Conservation (phyloP, 345 rosid species). For the Salix viminalis region DNA sequence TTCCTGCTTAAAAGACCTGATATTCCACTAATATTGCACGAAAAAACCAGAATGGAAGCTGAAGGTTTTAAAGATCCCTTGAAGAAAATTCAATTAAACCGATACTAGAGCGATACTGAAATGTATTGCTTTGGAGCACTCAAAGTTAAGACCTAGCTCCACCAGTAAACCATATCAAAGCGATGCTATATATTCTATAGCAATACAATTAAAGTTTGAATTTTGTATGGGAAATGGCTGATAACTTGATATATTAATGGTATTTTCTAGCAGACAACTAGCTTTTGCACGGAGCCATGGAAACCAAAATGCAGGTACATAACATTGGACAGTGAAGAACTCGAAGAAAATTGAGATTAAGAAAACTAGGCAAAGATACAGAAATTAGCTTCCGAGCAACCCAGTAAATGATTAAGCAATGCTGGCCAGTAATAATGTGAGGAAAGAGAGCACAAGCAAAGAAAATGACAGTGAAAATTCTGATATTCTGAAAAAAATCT, state of each 20-base stretch:
- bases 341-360: not conserved
- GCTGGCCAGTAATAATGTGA: slow-evolving; percentile 1
- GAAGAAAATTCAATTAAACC: not conserved
- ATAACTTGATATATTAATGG: not conserved
- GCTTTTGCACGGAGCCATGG: not conserved
- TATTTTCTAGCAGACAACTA: slow-evolving; percentile 1
- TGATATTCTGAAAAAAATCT: not conserved
- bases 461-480: not conserved
- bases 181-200: no score
- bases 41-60: not conserved
- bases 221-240: not conserved
- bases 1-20: not conserved
- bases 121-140: no score
- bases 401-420: not conserved
- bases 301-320: not conserved
- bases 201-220: not conserved
- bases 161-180: no score
- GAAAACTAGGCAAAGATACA: no score
- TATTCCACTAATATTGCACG: not conserved
- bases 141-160: no score
- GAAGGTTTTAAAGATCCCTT: not conserved
- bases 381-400: no score
- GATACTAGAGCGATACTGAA: not conserved
- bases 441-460: not conserved
- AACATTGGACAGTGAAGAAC: not conserved